Percentiles rank a stretch among this genome's conserved stretches.
These are phyloP conservation scores for Metschnikowia borealis DNA, from an alignment of 805 yeast species.

Conservation along the genomic window DNA sequence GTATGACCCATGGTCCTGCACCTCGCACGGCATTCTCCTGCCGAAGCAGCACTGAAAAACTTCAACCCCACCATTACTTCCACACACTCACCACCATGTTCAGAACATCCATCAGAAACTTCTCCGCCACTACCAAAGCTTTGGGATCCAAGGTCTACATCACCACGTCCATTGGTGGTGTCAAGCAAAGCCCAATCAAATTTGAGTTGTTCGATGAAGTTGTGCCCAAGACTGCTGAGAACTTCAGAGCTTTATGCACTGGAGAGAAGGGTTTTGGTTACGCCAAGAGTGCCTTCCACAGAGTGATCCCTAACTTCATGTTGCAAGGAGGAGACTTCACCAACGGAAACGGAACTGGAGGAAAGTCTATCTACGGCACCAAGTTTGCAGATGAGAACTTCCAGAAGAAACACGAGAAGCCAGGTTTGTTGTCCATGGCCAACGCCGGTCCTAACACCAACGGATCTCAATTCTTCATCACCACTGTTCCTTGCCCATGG, in stretches of 20 bases:
- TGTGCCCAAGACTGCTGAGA: conserved; percentile 18
- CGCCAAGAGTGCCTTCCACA: conserved; percentile 16
- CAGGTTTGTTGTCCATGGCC: conserved; percentile 19
- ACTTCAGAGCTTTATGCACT: conserved; percentile 18
- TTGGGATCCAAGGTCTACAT: conserved; percentile 54
- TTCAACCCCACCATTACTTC: not conserved
- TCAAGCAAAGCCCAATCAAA: conserved; percentile 19
- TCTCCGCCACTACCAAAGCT: conserved; percentile 44
- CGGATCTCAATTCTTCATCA: conserved; percentile 18
- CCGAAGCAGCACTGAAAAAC: conserved; percentile 1
- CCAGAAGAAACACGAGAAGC: conserved; percentile 15
- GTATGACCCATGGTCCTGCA: not conserved
- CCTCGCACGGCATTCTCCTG: not conserved
- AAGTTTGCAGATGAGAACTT: conserved; percentile 18
- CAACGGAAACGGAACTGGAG: conserved; percentile 16
- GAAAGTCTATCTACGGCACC: conserved; percentile 18
- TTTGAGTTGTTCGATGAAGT: conserved; percentile 19
- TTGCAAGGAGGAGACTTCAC: conserved; percentile 19
- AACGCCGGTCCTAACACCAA: conserved; percentile 18
- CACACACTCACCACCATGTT: conserved; percentile 15
- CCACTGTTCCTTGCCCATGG: conserved; percentile 24
- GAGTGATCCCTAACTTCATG: conserved; percentile 18
- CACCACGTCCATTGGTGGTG: conserved; percentile 47
- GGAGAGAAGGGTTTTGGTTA: conserved; percentile 20
- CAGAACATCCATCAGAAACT: conserved; percentile 38